phyloP scores from a whole-genome alignment of 306 rosid genomes.

The Glycine tomentella region DNA sequence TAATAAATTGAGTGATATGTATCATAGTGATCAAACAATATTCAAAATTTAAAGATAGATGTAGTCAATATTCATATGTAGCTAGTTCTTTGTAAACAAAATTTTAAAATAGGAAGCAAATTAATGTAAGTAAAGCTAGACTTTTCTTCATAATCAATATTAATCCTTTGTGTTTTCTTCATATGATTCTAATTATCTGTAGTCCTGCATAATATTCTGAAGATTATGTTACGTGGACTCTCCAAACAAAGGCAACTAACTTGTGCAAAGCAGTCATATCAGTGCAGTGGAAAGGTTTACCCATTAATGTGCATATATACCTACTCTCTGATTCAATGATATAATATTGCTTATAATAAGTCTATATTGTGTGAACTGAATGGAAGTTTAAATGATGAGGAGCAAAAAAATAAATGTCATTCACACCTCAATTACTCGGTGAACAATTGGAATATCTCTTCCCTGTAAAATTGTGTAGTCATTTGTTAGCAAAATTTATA shows the following conservation, averaged over 20 bases:
- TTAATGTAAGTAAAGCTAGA: too few species aligned
- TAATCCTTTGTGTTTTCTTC: too few species aligned
- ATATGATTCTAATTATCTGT: too few species aligned
- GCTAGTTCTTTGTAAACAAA: background rate
- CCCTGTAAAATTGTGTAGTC: slow-evolving; percentile 58
- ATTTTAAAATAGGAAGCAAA: background rate
- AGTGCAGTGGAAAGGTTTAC: background rate
- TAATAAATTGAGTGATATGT: background rate
- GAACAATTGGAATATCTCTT: slow-evolving; percentile 80
- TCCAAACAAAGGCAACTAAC: too few species aligned
- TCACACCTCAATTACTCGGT: slow-evolving; percentile 75
- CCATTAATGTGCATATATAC: background rate
- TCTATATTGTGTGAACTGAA: background rate
- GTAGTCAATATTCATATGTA: background rate
- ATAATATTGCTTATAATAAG: background rate
- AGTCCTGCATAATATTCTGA: too few species aligned
- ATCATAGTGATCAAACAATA: background rate
- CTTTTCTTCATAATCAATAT: too few species aligned
- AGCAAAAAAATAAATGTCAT: slow-evolving; percentile 20
- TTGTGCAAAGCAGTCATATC: background rate
- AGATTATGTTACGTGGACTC: too few species aligned
- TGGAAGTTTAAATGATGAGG: background rate
- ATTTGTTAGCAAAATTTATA: slow-evolving; percentile 36
- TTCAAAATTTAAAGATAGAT: slow-evolving; percentile 8
- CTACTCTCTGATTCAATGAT: background rate